Conservation (phyloP, 192 early-diverging fungal species). For the Thoreauomyces humboldtii region DNA sequence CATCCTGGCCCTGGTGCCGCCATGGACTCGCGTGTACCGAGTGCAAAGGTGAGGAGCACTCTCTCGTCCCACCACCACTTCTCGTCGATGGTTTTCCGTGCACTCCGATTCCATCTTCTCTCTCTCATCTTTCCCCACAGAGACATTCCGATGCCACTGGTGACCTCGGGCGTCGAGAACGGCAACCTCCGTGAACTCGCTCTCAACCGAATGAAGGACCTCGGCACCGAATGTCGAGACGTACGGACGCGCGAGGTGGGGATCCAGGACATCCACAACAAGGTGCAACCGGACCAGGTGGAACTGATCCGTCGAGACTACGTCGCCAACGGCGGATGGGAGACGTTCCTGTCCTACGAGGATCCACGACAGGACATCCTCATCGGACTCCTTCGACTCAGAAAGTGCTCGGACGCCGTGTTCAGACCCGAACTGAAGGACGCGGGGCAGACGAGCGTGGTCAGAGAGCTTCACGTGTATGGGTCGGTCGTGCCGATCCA, state of each 20-base stretch:
- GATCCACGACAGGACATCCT: constrained; percentile 96
- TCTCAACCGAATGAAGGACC: constrained; percentile 91
- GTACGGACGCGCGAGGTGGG: constrained; percentile 98
- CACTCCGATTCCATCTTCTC: constrained; percentile 1
- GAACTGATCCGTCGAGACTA: constrained; percentile 98
- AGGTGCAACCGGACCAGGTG: constrained; percentile 90
- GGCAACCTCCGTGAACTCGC: constrained; percentile 96
- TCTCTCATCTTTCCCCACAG: constrained; percentile 25
- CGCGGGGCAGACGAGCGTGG: constrained; percentile 77
- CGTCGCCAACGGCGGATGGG: constrained; percentile 97
- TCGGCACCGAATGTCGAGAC: constrained; percentile 94
- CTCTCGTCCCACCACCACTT: neutral
- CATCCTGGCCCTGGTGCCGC: constrained; percentile 94
- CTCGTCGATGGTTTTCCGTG: neutral
- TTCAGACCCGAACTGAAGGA: constrained; percentile 90
- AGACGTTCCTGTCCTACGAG: constrained; percentile 98
- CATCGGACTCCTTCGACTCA: constrained; percentile 88
- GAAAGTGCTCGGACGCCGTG: constrained; percentile 86
- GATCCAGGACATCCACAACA: constrained; percentile 96
- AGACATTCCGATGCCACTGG: constrained; percentile 99
- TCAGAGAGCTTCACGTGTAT: constrained; percentile 97
- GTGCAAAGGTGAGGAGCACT: constrained; percentile 71
- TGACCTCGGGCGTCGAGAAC: constrained; percentile 97
- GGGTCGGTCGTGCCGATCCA: constrained; percentile 96
- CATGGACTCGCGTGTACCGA: constrained; percentile 98